Conservation (phyloP, 2,329 filamentous ascomycete species). For the Apiospora pterosperma region DNA sequence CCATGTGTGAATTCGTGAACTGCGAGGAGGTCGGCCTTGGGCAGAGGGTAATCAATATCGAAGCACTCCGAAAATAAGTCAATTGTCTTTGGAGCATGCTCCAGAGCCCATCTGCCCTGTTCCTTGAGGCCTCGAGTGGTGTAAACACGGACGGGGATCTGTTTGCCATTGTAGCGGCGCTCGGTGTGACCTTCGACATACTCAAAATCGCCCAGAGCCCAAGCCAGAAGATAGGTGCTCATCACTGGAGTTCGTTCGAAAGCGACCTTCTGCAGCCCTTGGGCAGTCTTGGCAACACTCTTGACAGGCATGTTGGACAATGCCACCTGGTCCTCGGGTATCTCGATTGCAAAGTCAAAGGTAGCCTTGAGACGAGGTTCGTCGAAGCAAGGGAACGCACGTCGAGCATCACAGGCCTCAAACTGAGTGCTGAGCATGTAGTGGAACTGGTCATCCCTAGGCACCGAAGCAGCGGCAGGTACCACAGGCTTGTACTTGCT, state of each 20-base stretch:
- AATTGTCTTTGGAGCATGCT: slow-evolving; percentile 89
- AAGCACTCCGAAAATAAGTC: slow-evolving; percentile 98
- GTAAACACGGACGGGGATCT: slow-evolving; percentile 90
- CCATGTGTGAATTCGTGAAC: slow-evolving; percentile 88
- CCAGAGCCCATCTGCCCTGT: slow-evolving; percentile 83
- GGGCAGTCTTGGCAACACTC: slow-evolving; percentile 52
- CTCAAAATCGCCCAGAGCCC: slow-evolving; percentile 96
- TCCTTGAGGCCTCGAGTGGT: slow-evolving; percentile 92
- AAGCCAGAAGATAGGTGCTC: slow-evolving; percentile 88
- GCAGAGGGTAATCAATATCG: slow-evolving; percentile 86
- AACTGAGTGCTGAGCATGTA: slow-evolving; percentile 95
- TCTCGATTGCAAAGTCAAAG: slow-evolving; percentile 90
- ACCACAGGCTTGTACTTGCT: slow-evolving; percentile 86
- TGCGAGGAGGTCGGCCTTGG: slow-evolving; percentile 86
- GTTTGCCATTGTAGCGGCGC: slow-evolving; percentile 86
- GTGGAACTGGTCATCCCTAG: slow-evolving; percentile 64
- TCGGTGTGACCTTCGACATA: slow-evolving; percentile 90
- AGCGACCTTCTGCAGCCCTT: slow-evolving; percentile 69
- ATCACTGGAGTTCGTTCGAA: slow-evolving; percentile 86
- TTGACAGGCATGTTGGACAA: slow-evolving; percentile 96
- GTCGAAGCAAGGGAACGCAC: slow-evolving; percentile 97
- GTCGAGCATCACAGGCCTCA: slow-evolving; percentile 90
- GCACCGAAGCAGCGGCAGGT: slow-evolving; percentile 71
- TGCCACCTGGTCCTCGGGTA: slow-evolving; percentile 83
- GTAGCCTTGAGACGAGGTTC: slow-evolving; percentile 96